Evolutionary conservation across 768 basidiomycete genomes (phyloP).

Genomic region (Vararia minispora): DNA sequence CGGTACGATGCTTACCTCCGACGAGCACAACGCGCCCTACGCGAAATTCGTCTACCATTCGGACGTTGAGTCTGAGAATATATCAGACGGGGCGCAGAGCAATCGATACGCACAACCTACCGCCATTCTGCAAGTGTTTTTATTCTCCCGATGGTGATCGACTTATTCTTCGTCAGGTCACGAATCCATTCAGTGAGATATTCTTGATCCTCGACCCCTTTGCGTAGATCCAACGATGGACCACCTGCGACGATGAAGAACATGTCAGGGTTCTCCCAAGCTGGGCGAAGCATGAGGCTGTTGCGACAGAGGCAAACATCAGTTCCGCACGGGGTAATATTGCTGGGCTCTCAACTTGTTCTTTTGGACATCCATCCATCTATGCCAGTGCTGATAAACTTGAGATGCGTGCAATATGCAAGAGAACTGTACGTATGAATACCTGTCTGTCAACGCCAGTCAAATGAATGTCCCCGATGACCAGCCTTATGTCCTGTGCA

Average conservation of each 20-base stretch:
- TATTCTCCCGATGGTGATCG: slow-evolving; percentile 2
- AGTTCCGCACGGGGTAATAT: background rate
- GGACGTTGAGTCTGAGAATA: slow-evolving; percentile 9
- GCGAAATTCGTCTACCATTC: slow-evolving; percentile 10
- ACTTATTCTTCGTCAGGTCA: background rate
- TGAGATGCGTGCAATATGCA: background rate
- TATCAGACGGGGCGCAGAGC: background rate
- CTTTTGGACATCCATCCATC: background rate
- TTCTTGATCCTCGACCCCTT: background rate
- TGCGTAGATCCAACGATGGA: background rate
- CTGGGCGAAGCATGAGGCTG: slow-evolving; percentile 1
- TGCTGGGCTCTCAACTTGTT: no score
- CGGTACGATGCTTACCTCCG: slow-evolving; percentile 12
- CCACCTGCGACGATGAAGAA: background rate
- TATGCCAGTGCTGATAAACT: slow-evolving; percentile 1
- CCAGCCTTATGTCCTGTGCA: background rate
- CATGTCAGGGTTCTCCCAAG: background rate
- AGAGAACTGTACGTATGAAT: background rate
- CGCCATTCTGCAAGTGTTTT: slow-evolving; percentile 3
- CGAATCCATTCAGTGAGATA: background rate
- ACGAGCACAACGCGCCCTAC: slow-evolving; percentile 12
- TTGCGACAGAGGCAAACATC: background rate
- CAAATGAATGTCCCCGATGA: slow-evolving; percentile 4
- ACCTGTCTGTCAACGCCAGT: background rate
- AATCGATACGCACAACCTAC: background rate